These are phyloP conservation scores for Trypanosoma cruzi DNA, from an alignment of 208 protist species.

Conservation along the genomic window DNA sequence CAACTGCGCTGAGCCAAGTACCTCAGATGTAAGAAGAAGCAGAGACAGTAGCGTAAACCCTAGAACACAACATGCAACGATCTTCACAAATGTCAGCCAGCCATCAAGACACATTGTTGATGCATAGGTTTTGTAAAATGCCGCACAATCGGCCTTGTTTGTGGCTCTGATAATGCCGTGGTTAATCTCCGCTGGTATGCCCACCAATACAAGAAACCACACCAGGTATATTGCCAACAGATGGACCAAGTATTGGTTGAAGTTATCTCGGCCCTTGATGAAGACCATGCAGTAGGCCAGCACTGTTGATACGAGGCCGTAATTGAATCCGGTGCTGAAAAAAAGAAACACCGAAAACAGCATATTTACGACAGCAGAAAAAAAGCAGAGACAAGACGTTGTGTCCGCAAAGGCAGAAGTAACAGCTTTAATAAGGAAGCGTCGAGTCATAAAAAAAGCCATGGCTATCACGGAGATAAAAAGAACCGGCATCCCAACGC, in stretches of 20 bases:
- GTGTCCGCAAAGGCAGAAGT: background rate
- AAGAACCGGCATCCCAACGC: conserved; percentile 24
- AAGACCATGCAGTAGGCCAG: conserved; percentile 10
- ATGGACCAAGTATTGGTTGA: background rate
- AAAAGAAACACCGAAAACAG: conserved; percentile 26
- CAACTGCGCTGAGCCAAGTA: background rate
- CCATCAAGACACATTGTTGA: conserved; percentile 12
- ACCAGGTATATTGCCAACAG: conserved; percentile 10
- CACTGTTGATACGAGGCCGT: conserved; percentile 25
- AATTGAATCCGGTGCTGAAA: conserved; percentile 22
- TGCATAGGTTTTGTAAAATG: conserved; percentile 2
- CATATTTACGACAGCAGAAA: conserved; percentile 10
- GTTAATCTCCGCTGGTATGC: conserved; percentile 4
- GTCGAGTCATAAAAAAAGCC: background rate
- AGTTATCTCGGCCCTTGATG: background rate
- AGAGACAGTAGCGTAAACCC: conserved; percentile 6
- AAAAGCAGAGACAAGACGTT: background rate
- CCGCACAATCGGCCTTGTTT: conserved; percentile 5
- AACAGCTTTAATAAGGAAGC: background rate
- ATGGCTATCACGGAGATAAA: conserved; percentile 12
- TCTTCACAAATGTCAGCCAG: conserved; percentile 14
- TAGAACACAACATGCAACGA: conserved; percentile 11
- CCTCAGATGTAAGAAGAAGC: conserved; percentile 3
- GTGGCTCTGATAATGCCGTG: conserved; percentile 21
- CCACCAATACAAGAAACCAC: conserved; percentile 18